Base-by-base conservation (phyloP, 768 basidiomycete genomes). In the Kwoniella mangroviensis region DNA sequence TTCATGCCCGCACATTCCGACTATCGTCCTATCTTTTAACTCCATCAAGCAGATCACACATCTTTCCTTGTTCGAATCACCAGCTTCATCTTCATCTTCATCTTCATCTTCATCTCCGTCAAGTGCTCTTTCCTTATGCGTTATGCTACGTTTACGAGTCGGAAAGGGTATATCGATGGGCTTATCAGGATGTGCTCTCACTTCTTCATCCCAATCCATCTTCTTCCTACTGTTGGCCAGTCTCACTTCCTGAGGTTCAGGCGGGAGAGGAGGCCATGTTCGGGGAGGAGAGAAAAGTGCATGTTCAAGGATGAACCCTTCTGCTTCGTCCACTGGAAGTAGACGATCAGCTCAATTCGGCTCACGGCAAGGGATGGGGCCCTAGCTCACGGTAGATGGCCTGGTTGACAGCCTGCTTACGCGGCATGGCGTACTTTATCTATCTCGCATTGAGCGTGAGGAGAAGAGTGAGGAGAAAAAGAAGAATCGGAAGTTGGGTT, bases 41-140 rank as follows among this genome's bases (percentile, higher is more conserved):
- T 84, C 70, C 75, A 95, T 92, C 24, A 98, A 85, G 76, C 94
- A 98, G 42, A 98, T 96, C 68, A 90, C 89, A 79, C 94, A 98
- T 74, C 89, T 85, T 24, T 90, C 88, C 58, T 53, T 64, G 52
- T 80, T 73, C 55, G 86, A 87, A 5, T 86, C 85, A 0, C 84
- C 80, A 2, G 85, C 85, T 4, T 83, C 85, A 2, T 80, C 72
- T 10, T 61, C 72, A 11, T 53, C 61, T 52, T 59, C 45, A n/a
- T 40, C 19, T n/a, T 52, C 85, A 2, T 80, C 71, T 11, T 61
- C 72, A 12, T 54, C 61, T 53, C 41, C 45, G 11, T 40, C n/a
- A 7, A 34, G 34, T 34, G 34, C 34, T 34, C 34, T 34, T 34
- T 34, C 12, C 45, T 49, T 19, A 49, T 13, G 12, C 45, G 45